Percentiles rank a stretch among this genome's conserved stretches.
Conservation (phyloP, 2,329 filamentous ascomycete species). For the Pseudogymnoascus sp. region DNA sequence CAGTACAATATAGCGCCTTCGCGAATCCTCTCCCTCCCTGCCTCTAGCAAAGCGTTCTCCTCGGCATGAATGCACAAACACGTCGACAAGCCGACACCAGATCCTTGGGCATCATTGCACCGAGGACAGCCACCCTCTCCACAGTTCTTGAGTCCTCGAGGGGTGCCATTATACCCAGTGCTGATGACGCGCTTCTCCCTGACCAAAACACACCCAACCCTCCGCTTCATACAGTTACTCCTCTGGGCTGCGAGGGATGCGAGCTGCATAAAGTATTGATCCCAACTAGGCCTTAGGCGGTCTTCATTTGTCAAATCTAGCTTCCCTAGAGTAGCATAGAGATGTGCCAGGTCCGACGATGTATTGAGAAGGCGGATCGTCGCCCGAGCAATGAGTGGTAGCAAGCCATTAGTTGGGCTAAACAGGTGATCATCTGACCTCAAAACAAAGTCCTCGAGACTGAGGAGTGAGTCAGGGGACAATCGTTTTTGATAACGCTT, state of each 20-base stretch:
- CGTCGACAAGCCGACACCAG: slow-evolving; percentile 69
- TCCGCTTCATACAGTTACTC: slow-evolving; percentile 96
- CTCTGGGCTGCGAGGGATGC: slow-evolving; percentile 83
- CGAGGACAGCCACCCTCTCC: slow-evolving; percentile 83
- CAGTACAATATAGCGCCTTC: slow-evolving; percentile 82
- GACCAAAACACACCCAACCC: slow-evolving; percentile 90
- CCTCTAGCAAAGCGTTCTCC: slow-evolving; percentile 93
- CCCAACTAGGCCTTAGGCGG: slow-evolving; percentile 84
- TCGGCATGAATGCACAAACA: slow-evolving; percentile 97
- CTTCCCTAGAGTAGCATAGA: slow-evolving; percentile 64
- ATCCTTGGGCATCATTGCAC: slow-evolving; percentile 69
- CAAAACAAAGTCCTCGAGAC: slow-evolving; percentile 49
- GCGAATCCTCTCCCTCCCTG: slow-evolving; percentile 80
- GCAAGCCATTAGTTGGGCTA: slow-evolving; percentile 54
- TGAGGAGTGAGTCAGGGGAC: slow-evolving; percentile 21
- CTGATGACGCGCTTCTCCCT: slow-evolving; percentile 79
- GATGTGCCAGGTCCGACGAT: slow-evolving; percentile 60
- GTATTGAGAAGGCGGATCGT: slow-evolving; percentile 83
- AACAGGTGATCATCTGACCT: slow-evolving; percentile 72
- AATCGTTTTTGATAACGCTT: slow-evolving; percentile 60
- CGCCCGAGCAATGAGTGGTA: slow-evolving; percentile 72
- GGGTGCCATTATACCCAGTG: slow-evolving; percentile 98
- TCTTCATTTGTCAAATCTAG: slow-evolving; percentile 72
- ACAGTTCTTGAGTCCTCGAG: slow-evolving; percentile 80
- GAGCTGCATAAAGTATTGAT: slow-evolving; percentile 97